Conservation (phyloP, 23 red algal genomes). For the Gracilariopsis chorda region DNA sequence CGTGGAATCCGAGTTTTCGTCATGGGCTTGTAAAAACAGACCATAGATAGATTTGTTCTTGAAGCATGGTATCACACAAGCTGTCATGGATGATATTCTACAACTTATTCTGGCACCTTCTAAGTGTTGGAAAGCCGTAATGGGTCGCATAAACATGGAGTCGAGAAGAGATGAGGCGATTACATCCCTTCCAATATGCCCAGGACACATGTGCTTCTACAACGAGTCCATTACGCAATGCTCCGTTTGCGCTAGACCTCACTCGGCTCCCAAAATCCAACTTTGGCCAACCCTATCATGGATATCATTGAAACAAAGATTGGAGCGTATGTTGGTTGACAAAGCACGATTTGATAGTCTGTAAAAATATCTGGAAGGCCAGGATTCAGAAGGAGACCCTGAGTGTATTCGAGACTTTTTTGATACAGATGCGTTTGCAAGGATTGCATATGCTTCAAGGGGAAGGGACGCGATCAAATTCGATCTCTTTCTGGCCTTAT, state of each 20-base stretch:
- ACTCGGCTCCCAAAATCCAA: neutral
- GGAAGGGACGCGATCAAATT: neutral
- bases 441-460: neutral
- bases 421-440: neutral
- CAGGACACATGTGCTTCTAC: conserved; percentile 3
- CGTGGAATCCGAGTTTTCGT: too few species aligned
- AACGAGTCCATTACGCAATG: neutral
- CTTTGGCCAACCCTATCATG: neutral
- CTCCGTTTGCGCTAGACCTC: neutral
- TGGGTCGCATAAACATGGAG: neutral
- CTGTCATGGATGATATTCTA: neutral
- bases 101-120: neutral
- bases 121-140: neutral
- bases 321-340: neutral
- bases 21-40: neutral
- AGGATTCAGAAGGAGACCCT: neutral
- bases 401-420: neutral
- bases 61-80: neutral
- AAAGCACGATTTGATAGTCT: neutral
- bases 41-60: neutral
- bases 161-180: neutral
- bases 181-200: neutral
- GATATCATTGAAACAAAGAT: neutral
- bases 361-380: neutral
- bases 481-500: neutral